A percentile compares a stretch with the other conserved stretches of the same genome.
phyloP scores from a whole-genome alignment of 2,329 filamentous ascomycete species.

The Plectosphaerella cucumerina region DNA sequence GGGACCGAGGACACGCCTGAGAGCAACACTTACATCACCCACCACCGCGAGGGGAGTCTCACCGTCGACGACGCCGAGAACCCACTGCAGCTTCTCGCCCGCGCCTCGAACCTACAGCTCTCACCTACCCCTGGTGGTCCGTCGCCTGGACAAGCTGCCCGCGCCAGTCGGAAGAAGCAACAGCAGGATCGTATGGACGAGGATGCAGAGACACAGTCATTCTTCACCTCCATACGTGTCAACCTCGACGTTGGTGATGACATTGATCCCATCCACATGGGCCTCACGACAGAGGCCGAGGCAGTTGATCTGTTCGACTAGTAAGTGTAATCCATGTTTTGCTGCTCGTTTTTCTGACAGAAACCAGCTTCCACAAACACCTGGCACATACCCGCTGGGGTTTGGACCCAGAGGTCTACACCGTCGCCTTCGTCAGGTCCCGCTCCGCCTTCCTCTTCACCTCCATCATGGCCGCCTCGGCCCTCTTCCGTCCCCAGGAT shows the following conservation, averaged over 20 bases:
- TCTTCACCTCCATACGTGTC: constrained; percentile 63
- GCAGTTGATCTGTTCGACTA: constrained; percentile 60
- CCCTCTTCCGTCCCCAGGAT: constrained; percentile 61
- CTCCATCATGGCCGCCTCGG: constrained; percentile 64
- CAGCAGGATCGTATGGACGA: constrained; percentile 26
- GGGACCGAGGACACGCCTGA: constrained; percentile 22
- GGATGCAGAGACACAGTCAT: constrained; percentile 51
- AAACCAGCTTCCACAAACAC: constrained; percentile 59
- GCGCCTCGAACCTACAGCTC: constrained; percentile 65
- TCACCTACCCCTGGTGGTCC: constrained; percentile 30
- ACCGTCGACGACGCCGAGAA: constrained; percentile 72
- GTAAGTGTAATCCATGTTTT: constrained; percentile 37
- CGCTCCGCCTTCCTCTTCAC: constrained; percentile 70
- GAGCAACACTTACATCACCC: constrained; percentile 17
- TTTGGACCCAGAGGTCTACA: constrained; percentile 64
- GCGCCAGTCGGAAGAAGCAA: constrained; percentile 10
- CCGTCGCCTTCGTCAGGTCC: constrained; percentile 58
- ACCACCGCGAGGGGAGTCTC: constrained; percentile 42
- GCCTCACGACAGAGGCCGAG: constrained; percentile 63
- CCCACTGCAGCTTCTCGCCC: constrained; percentile 66
- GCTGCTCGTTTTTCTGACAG: neutral
- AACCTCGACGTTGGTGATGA: constrained; percentile 60
- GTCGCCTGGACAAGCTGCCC: constrained; percentile 9
- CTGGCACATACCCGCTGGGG: constrained; percentile 73
- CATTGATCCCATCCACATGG: constrained; percentile 65